A percentile compares a stretch with the other conserved stretches of the same genome.
Conservation (phyloP, 257 asterid genomes). For the Scutellaria galericulata region DNA sequence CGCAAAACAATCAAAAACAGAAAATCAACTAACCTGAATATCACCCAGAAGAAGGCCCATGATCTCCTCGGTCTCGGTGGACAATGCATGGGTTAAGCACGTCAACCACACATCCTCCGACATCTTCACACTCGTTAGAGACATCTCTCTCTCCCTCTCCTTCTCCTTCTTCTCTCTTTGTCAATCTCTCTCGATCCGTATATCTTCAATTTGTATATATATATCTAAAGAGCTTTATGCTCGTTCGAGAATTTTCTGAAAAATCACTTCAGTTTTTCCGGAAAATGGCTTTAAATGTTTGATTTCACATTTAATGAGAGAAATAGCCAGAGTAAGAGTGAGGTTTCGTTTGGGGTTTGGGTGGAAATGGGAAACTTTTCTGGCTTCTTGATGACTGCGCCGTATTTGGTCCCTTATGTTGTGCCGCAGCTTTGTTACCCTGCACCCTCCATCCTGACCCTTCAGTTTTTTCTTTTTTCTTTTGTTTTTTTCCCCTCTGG, state of each 20-base stretch:
- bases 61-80: slow-evolving; percentile 98
- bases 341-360: slow-evolving; percentile 45
- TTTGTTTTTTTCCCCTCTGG: background rate
- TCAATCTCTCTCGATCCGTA: slow-evolving; percentile 23
- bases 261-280: background rate
- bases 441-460: slow-evolving; percentile 42
- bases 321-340: background rate
- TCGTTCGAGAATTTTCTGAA: background rate
- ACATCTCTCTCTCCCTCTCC: slow-evolving; percentile 47
- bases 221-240: background rate
- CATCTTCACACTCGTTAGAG: slow-evolving; percentile 93
- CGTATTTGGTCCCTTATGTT: slow-evolving; percentile 25
- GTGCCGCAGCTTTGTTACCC: slow-evolving; percentile 30
- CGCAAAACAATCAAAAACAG: background rate
- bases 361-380: slow-evolving; percentile 24
- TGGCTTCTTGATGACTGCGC: slow-evolving; percentile 35
- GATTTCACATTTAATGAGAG: slow-evolving; percentile 18
- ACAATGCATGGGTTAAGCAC: slow-evolving; percentile 98
- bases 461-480: background rate
- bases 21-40: slow-evolving; percentile 59
- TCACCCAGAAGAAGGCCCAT: slow-evolving; percentile 99
- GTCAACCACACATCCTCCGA: slow-evolving; percentile 98
- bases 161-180: background rate
- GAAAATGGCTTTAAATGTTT: slow-evolving; percentile 30
- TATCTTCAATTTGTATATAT: background rate